Conservation (phyloP, 2,329 filamentous ascomycete species). For the Calonectria hongkongensis region DNA sequence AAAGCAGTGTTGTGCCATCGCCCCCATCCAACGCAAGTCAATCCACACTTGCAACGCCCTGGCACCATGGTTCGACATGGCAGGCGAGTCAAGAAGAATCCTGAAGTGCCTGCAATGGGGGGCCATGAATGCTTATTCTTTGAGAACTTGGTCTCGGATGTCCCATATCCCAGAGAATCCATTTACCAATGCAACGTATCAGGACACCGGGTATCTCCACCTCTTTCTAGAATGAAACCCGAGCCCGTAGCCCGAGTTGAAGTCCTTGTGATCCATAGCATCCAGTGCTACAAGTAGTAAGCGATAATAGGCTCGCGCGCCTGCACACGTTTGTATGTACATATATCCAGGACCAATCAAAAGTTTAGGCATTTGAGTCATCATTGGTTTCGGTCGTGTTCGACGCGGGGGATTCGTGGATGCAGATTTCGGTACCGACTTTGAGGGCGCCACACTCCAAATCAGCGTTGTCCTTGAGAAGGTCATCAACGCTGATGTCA, state of each 20-base stretch:
- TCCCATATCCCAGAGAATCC: slow-evolving; percentile 6
- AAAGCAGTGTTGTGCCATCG: slow-evolving; percentile 11
- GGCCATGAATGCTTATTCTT: too few species aligned
- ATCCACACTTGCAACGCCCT: slow-evolving; percentile 24
- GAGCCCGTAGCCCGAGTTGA: not conserved
- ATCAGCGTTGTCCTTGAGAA: slow-evolving; percentile 66
- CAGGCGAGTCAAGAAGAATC: not conserved
- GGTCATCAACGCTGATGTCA: slow-evolving; percentile 65
- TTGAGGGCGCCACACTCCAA: slow-evolving; percentile 68
- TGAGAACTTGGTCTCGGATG: not conserved
- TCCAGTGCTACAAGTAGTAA: slow-evolving; percentile 25
- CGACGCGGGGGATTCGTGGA: slow-evolving; percentile 58
- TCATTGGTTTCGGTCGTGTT: not conserved
- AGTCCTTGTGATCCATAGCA: slow-evolving; percentile 4
- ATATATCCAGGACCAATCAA: too few species aligned
- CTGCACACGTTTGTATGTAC: slow-evolving; percentile 24
- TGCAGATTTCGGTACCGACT: slow-evolving; percentile 66
- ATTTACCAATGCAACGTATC: slow-evolving; percentile 24
- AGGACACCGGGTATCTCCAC: not conserved
- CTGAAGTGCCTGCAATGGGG: slow-evolving; percentile 16
- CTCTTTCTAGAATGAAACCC: not conserved
- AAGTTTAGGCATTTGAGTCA: slow-evolving; percentile 22
- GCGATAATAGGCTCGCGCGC: slow-evolving; percentile 9
- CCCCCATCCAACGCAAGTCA: slow-evolving; percentile 3
- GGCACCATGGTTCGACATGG: not conserved